Evolutionary conservation across 208 protist genomes (phyloP).

Genomic region (Crithidia fasciculata): DNA sequence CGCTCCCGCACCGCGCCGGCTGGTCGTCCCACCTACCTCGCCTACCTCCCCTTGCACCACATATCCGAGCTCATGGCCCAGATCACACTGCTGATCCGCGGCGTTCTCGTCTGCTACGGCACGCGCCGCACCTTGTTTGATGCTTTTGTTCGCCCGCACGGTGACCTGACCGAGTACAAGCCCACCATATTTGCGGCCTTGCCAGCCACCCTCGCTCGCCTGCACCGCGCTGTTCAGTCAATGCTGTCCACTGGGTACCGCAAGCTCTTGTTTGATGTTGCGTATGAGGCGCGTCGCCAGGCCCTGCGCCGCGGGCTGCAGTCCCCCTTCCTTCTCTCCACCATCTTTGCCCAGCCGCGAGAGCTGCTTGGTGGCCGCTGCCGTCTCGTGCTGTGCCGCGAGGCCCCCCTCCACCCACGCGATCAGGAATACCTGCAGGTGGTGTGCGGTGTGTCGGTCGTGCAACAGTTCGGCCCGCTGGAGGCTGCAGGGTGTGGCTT

Average conservation of each 20-base stretch:
- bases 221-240: slow-evolving; percentile 54
- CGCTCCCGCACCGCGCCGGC: slow-evolving; percentile 22
- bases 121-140: slow-evolving; percentile 58
- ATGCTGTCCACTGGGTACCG: slow-evolving; percentile 48
- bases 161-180: slow-evolving; percentile 76
- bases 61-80: slow-evolving; percentile 74
- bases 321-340: slow-evolving; percentile 77
- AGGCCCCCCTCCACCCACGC: slow-evolving; percentile 52
- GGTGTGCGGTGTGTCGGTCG: slow-evolving; percentile 57
- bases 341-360: slow-evolving; percentile 76
- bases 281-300: slow-evolving; percentile 54
- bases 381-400: slow-evolving; percentile 49
- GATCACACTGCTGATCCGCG: slow-evolving; percentile 46
- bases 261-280: slow-evolving; percentile 67
- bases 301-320: slow-evolving; percentile 66
- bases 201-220: slow-evolving; percentile 63
- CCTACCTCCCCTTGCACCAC: slow-evolving; percentile 85
- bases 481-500: slow-evolving; percentile 59
- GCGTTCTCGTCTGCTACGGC: slow-evolving; percentile 71
- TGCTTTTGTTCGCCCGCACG: slow-evolving; percentile 49
- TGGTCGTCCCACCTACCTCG: slow-evolving; percentile 65
- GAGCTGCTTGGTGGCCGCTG: slow-evolving; percentile 79
- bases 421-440: slow-evolving; percentile 79
- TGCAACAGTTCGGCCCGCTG: slow-evolving; percentile 56
- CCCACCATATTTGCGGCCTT: slow-evolving; percentile 68